These are phyloP conservation scores for Phylloporus scabripes DNA, from an alignment of 768 basidiomycete species.

Conservation along the genomic window DNA sequence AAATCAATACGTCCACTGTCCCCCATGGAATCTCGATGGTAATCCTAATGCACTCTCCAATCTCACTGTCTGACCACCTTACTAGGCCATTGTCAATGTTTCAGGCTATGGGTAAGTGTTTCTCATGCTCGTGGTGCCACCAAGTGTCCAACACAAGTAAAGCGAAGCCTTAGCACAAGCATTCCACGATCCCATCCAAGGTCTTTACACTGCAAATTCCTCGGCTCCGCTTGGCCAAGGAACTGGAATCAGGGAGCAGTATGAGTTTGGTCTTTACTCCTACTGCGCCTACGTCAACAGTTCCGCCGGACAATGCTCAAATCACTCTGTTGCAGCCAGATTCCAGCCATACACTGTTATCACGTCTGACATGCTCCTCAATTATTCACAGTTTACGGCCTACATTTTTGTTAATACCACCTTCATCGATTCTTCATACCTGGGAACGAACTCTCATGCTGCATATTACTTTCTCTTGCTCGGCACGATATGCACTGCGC, in stretches of 20 bases:
- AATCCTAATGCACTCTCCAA: slow-evolving; percentile 15
- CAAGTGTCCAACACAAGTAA: slow-evolving; percentile 3
- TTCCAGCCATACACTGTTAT: slow-evolving; percentile 65
- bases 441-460: slow-evolving; percentile 57
- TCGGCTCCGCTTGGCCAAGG: slow-evolving; percentile 52
- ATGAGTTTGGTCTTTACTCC: slow-evolving; percentile 77
- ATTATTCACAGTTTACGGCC: slow-evolving; percentile 53
- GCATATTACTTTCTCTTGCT: slow-evolving; percentile 75
- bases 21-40: slow-evolving; percentile 74
- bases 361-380: slow-evolving; percentile 59
- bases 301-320: slow-evolving; percentile 59
- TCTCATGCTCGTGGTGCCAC: not conserved
- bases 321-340: slow-evolving; percentile 49
- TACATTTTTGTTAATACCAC: slow-evolving; percentile 48
- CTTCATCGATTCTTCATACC: slow-evolving; percentile 55
- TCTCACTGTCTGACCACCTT: slow-evolving; percentile 13
- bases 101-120: slow-evolving; percentile 61
- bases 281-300: slow-evolving; percentile 68
- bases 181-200: slow-evolving; percentile 52
- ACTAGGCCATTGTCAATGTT: slow-evolving; percentile 62
- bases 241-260: slow-evolving; percentile 62
- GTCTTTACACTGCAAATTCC: slow-evolving; percentile 62
- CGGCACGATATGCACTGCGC: slow-evolving; percentile 59
- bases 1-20: slow-evolving; percentile 72
- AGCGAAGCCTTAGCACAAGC: slow-evolving; percentile 49